Base-by-base conservation (phyloP, 495 filamentous ascomycete species). In the Talaromyces borbonicus region DNA sequence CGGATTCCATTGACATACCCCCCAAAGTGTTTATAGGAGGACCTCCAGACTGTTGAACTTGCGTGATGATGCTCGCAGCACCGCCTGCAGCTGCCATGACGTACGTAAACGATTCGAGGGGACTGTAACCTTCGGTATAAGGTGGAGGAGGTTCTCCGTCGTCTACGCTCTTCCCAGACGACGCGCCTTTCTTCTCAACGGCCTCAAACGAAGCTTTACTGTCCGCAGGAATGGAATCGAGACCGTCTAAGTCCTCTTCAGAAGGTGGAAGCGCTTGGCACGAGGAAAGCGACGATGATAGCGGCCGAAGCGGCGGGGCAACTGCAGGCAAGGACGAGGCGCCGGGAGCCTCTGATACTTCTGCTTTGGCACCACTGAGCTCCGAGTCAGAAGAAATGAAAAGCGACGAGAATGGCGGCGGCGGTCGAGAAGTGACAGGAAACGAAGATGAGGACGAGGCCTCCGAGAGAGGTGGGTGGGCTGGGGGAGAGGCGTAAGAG, bases 51-150 rank as follows among this genome's bases (percentile, higher is more conserved):
- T 96, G 92, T 56, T 92, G 87, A 45, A 98, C 92, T 70, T 98
- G 92, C 65, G 92, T 98, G 66, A 98, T 90, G 59, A 98, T 94
- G 79, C 90, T 96, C 68, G 90, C 82, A 53, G 89, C 86, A 65
- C 89, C 92, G 74, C 88, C 90, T 65, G 90, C 88, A 59, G 88
- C 84, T 66, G 90, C 88, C 93, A 97, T 97, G 54, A 93, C 81
- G 80, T 95, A 98, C 55, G 85, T 84, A 58, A 98, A 98, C 36
- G 85, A 88, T 37, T 84, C 79, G 62, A 98, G 79, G 41, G 93
- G 93, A 66, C 87, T 95, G 47, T 74, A 81, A 51, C 89, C 87
- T 78, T 97, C 92, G 48, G 85, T 87, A 61, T 98, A 98, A 30
- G 92, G 92, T 38, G 92, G 92, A 50, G 92, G 92, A 16, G 92